Evolutionary conservation across 2,329 filamentous ascomycete genomes (phyloP).

Genomic region (Cladophialophora yegresii): DNA sequence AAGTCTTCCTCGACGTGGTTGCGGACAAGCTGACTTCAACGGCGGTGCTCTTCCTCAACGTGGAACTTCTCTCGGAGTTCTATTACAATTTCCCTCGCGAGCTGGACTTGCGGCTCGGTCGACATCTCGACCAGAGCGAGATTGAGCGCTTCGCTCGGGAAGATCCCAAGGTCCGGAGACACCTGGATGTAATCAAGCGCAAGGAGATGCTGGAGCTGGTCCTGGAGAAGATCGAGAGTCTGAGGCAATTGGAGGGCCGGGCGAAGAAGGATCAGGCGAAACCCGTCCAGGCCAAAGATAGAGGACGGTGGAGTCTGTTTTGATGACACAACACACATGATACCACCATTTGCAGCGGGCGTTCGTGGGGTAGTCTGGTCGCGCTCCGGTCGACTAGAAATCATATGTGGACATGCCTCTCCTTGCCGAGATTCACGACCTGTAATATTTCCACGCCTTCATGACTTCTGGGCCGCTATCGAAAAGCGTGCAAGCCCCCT

Average conservation of each 20-base stretch:
- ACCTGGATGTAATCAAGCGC: conserved; percentile 86
- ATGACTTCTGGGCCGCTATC: neutral
- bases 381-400: conserved; percentile 12
- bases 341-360: conserved; percentile 28
- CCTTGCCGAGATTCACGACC: neutral
- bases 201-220: conserved; percentile 94
- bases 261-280: conserved; percentile 53
- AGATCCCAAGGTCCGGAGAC: conserved; percentile 83
- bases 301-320: conserved; percentile 49
- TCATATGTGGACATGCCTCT: conserved; percentile 24
- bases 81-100: conserved; percentile 97
- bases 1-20: conserved; percentile 96
- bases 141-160: conserved; percentile 90
- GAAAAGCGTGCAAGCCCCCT: neutral
- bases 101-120: conserved; percentile 80
- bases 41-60: conserved; percentile 94
- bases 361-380: conserved; percentile 8
- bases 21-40: conserved; percentile 93
- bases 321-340: conserved; percentile 36
- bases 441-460: neutral
- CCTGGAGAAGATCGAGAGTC: conserved; percentile 89
- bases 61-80: conserved; percentile 93
- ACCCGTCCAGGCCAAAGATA: conserved; percentile 41
- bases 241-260: conserved; percentile 78
- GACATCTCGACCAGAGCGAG: conserved; percentile 74